These are phyloP conservation scores for Pythium pectinolyticum DNA, from an alignment of 352 stramenopile genomes.

Conservation along the genomic window DNA sequence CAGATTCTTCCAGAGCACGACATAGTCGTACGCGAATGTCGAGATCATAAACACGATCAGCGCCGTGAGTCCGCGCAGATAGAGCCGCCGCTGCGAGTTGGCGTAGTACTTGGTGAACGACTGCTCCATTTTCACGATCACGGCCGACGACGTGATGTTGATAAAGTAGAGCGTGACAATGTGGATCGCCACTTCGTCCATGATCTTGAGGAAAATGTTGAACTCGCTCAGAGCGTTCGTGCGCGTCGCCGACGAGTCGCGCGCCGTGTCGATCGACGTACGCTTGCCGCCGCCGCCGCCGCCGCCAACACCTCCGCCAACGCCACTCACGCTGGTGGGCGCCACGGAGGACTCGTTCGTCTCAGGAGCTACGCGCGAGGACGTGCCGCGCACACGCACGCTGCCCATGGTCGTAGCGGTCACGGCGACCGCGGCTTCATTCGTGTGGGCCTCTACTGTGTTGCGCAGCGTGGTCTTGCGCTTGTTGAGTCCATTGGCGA, in stretches of 20 bases:
- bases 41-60: conserved; percentile 70
- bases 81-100: conserved; percentile 62
- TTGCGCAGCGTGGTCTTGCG: conserved; percentile 26
- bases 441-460: conserved; percentile 19
- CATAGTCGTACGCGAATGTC: conserved; percentile 76
- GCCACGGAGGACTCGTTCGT: background rate
- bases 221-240: conserved; percentile 68
- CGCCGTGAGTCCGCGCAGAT: conserved; percentile 54
- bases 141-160: conserved; percentile 63
- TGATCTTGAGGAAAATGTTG: conserved; percentile 76
- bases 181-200: conserved; percentile 81
- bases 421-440: conserved; percentile 31
- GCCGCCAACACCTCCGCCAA: too few relatives aligned
- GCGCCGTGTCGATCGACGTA: conserved; percentile 36
- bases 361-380: conserved; percentile 44
- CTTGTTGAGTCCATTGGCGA: conserved; percentile 33
- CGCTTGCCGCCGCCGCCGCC: too few relatives aligned
- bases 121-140: conserved; percentile 78
- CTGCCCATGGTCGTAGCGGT: conserved; percentile 28
- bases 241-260: conserved; percentile 55
- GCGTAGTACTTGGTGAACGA: conserved; percentile 81
- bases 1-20: conserved; percentile 56
- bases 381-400: conserved; percentile 26
- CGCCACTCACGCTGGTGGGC: conserved; percentile 14
- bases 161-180: conserved; percentile 82